Base-by-base conservation (phyloP, 2,329 filamentous ascomycete species). In the Pseudophaeomoniella oleicola region DNA sequence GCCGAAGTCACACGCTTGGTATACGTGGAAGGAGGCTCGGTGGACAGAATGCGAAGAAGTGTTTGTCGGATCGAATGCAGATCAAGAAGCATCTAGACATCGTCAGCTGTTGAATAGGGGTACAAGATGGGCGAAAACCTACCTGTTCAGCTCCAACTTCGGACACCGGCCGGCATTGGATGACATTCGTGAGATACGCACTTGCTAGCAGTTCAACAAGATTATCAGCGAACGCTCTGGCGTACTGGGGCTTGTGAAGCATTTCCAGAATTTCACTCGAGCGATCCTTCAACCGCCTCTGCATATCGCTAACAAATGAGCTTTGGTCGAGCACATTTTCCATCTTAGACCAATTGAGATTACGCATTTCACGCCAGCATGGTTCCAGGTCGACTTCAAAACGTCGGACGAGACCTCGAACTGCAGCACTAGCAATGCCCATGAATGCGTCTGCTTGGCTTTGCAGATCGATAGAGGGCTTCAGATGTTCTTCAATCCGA, bases 361-460 rank as follows among this genome's bases (percentile, higher is more conserved):
- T 94, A 44, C 79, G 81, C 90, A 98, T 98, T 62, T 96, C 90
- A 39, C 87, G 75, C 90, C 88, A 98, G 12, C 80, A 78, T 0
- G 81, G 74, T 45, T 96, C 88, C 48, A 86, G 81, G 36, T 81
- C 80, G 1, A 78, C 56, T 53, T 94, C 87, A 3, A 94, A 82
- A 50, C 78, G 79, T 42, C 82, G 78, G 4, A 96, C 87, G 32
- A 98, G 67, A 0, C 81, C 74, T 35, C 90, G 70, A 4, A 98
- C 81, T 3, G 85, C 80, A 10, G 86, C 81, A 51, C 83, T 88
- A 2, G 88, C 90, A 27, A 98, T 88, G 2, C 87, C 87, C 64
- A 98, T 81, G 58, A 96, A 98, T 0, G 85, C 78, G 58, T 98
- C 90, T 0, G 87, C 85, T 56, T 96, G 90, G 16, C 81, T 88